phyloP scores from a whole-genome alignment of 164 flowering plant genomes.

The Houttuynia cordata region DNA sequence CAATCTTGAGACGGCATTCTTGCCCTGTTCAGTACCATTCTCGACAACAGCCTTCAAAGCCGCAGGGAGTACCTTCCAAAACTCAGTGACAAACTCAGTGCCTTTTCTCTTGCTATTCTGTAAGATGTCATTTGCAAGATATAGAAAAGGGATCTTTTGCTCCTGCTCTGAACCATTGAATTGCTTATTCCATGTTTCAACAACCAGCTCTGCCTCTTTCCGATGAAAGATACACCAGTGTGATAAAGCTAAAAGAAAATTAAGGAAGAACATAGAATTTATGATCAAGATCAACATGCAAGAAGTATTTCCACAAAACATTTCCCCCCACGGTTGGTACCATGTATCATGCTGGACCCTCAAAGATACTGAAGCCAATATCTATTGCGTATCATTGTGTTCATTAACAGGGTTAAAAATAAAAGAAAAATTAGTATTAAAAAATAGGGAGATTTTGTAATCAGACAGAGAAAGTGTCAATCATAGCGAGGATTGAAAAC shows the following conservation, averaged over 20 bases:
- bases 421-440: no score
- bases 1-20: conserved; percentile 72
- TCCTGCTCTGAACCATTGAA: conserved; percentile 50
- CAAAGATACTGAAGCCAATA: not conserved
- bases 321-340: not conserved
- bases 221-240: conserved; percentile 98
- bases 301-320: not conserved
- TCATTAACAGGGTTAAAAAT: not conserved
- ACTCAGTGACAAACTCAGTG: conserved; percentile 77
- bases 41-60: conserved; percentile 64
- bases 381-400: not conserved
- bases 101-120: conserved; percentile 97
- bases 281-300: not conserved
- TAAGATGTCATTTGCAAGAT: conserved; percentile 94
- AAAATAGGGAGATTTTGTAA: no score
- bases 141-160: conserved; percentile 70
- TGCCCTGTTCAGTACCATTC: conserved; percentile 73
- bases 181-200: conserved; percentile 83
- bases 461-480: no score
- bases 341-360: not conserved
- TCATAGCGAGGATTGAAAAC: no score
- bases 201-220: conserved; percentile 73
- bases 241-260: conserved; percentile 57
- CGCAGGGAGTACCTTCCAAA: conserved; percentile 91
- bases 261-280: conserved; percentile 13